phyloP scores from a whole-genome alignment of 805 yeast species.

The Zygosaccharomyces bisporus region DNA sequence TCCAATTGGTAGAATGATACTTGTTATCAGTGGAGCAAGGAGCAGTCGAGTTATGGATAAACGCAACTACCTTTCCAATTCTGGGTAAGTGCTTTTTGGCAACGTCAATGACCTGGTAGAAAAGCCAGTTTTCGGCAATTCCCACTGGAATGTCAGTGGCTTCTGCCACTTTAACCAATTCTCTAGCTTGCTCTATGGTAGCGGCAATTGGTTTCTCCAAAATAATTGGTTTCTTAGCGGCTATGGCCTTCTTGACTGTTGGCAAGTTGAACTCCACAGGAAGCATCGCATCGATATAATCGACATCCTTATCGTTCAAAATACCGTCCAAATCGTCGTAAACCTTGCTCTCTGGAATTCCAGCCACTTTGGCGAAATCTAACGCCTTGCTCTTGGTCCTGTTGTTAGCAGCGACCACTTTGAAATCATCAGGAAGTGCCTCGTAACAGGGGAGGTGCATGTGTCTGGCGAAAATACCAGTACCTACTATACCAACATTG shows the following conservation, averaged over 20 bases:
- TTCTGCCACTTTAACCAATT: constrained; percentile 66
- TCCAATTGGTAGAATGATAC: constrained; percentile 75
- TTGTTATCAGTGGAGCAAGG: constrained; percentile 58
- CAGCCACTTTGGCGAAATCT: constrained; percentile 66
- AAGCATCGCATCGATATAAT: constrained; percentile 76
- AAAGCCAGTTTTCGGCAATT: constrained; percentile 85
- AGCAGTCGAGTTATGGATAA: constrained; percentile 72
- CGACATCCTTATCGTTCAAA: constrained; percentile 59
- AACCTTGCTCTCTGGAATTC: constrained; percentile 47
- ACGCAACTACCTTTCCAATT: constrained; percentile 69
- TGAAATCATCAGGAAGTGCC: constrained; percentile 47
- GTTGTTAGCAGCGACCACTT: constrained; percentile 70
- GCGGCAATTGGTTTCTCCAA: constrained; percentile 95
- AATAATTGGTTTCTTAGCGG: constrained; percentile 70
- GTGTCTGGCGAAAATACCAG: constrained; percentile 85
- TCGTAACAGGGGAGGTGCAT: constrained; percentile 73
- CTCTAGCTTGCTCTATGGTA: constrained; percentile 70
- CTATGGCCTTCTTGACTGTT: constrained; percentile 65
- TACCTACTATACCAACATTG: constrained; percentile 69
- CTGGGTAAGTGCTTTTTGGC: constrained; percentile 56
- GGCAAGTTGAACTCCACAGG: constrained; percentile 82
- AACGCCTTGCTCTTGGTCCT: constrained; percentile 83
- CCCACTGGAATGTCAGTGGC: constrained; percentile 63
- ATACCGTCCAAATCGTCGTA: constrained; percentile 60
- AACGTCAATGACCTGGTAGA: constrained; percentile 52